Evolutionary conservation across 306 rosid species (phyloP), one percentile per base, ranked within the genome.

Genomic region (Ziziphus jujuba): DNA sequence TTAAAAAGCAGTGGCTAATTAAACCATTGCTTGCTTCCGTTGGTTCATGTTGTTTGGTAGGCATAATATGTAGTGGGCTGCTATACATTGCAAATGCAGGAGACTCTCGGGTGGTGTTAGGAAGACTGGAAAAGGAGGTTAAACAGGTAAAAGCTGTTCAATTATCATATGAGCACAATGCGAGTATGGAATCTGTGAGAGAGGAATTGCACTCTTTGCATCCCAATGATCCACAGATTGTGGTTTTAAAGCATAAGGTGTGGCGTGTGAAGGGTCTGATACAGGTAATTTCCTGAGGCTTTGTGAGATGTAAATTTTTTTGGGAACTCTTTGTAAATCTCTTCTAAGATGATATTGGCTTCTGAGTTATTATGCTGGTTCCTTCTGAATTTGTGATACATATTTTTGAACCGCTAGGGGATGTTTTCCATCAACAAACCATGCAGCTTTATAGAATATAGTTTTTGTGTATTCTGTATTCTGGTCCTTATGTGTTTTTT

Each of bases 231-330:
- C 99, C 99, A 20, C 85, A 87, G 81, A 88, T 95, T 47, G 97
- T 95, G 47, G 82, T 95, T 28, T 71, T 87, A 75, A 95, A 85
- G 79, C 97, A 95, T 84, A 85, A 82, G 72, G 99, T 88, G 69
- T 95, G 99, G 99, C 99, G 99, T 4, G 99, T 95, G 78, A 95
- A 95, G 88, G 99, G 99, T 76, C 68, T 95, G 44, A 95, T 95
- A 71, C 99, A 95, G 99, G 99, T 91, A 49, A 74, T 35, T 60
- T 47, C 55, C 64, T 74, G 57, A 38, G 44, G 59, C 61, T 65
- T 48, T 14, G 19, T 31, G 28, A 3, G 25, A 23, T 57, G 54
- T 23, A 40, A 43, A 28, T 20, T 48, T 48, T n/a, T 12, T 6
- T 52, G 36, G 6, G 38, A 49, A 59, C 24, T 9, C 0, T 50